These are phyloP conservation scores for Erysimum pusillum DNA, from an alignment of 441 rosid species.

Conservation along the genomic window DNA sequence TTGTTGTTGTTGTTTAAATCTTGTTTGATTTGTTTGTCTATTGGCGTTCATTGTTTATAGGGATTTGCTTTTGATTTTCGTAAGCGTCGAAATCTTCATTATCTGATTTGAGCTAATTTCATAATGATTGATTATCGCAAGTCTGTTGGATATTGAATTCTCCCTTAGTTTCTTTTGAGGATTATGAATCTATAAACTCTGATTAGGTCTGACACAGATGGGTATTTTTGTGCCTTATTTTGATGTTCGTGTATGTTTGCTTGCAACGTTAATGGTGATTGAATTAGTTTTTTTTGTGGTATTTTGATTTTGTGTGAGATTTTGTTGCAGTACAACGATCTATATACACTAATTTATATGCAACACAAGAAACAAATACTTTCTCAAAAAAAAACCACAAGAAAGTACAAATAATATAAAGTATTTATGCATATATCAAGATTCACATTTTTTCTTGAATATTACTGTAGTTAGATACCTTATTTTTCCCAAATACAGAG, in stretches of 20 bases:
- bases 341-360: too few species aligned
- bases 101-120: background rate
- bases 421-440: too few species aligned
- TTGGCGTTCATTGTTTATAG: background rate
- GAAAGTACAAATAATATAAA: too few species aligned
- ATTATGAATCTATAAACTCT: background rate
- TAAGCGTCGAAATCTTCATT: background rate
- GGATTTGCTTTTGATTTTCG: background rate
- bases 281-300: background rate
- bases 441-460: too few species aligned
- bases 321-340: background rate
- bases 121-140: background rate
- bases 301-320: background rate
- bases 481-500: too few species aligned
- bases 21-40: conserved; percentile 5
- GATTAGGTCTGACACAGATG: conserved; percentile 7
- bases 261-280: conserved; percentile 10
- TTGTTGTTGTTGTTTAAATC: background rate
- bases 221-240: background rate
- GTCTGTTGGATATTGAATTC: background rate
- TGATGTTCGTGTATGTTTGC: background rate
- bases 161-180: background rate
- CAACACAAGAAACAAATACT: too few species aligned
- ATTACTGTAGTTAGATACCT: too few species aligned
- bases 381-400: too few species aligned